phyloP scores from a whole-genome alignment of 1,139 yeast genomes.

The Zygoascus sp. region DNA sequence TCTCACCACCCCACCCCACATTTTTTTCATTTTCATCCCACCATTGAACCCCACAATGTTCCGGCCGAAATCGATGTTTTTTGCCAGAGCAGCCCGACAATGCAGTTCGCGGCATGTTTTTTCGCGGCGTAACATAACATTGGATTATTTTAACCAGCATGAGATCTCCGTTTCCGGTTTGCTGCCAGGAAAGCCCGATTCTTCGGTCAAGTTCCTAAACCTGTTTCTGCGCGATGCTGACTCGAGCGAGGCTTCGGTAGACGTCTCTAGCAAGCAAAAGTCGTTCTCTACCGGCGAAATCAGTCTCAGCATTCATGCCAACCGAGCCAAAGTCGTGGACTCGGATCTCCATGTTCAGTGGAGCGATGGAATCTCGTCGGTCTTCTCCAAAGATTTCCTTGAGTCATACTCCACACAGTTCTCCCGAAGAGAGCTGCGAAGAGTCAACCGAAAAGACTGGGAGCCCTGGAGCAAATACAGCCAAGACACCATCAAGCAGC shows the following conservation, averaged over 20 bases:
- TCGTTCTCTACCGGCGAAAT: constrained; percentile 59
- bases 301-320: constrained; percentile 26
- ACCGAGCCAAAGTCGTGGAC: constrained; percentile 31
- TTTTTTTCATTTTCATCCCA: background rate
- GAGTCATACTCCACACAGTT: constrained; percentile 40
- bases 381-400: constrained; percentile 48
- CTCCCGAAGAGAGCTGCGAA: constrained; percentile 30
- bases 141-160: constrained; percentile 7
- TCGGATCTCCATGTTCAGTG: constrained; percentile 46
- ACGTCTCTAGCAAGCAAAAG: constrained; percentile 57
- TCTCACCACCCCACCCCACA: constrained; percentile 3
- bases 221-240: constrained; percentile 67
- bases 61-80: background rate
- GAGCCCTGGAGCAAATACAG: constrained; percentile 32
- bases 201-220: constrained; percentile 44
- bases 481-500: constrained; percentile 21
- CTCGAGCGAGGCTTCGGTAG: constrained; percentile 46
- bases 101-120: background rate
- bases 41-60: background rate
- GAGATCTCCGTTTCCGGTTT: constrained; percentile 7
- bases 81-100: background rate
- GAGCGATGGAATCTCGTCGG: constrained; percentile 50
- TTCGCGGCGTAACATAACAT: constrained; percentile 1
- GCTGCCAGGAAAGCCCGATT: background rate
- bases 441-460: constrained; percentile 32